A percentile compares a stretch with the other conserved stretches of the same genome.
phyloP scores from a whole-genome alignment of 768 basidiomycete species.

The Agrocybe praecox region DNA sequence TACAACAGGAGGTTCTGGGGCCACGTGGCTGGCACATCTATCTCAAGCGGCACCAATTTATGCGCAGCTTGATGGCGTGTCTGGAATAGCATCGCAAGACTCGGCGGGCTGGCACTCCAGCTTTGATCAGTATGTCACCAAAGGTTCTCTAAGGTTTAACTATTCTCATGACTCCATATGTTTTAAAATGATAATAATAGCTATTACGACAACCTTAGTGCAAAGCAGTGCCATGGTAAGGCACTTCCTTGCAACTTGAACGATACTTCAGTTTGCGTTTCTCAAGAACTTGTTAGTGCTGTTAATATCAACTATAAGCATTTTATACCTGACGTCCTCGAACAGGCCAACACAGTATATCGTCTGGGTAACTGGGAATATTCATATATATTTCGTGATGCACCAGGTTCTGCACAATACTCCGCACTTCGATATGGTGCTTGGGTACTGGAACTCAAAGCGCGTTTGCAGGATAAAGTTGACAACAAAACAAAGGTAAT shows the following conservation, averaged over 20 bases:
- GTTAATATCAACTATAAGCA: neutral
- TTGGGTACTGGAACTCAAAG: constrained; percentile 47
- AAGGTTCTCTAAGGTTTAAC: neutral
- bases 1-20: constrained; percentile 37
- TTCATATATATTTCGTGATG: constrained; percentile 50
- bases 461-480: constrained; percentile 39
- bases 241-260: constrained; percentile 46
- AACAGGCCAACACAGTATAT: constrained; percentile 51
- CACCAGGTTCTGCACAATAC: constrained; percentile 43
- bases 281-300: constrained; percentile 36
- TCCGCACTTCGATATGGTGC: constrained; percentile 46
- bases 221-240: constrained; percentile 51
- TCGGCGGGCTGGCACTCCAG: constrained; percentile 49
- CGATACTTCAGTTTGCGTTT: constrained; percentile 44
- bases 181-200: too few species aligned
- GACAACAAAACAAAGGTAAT: constrained; percentile 36
- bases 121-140: constrained; percentile 47
- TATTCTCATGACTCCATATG: too few species aligned
- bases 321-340: too few species aligned
- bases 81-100: constrained; percentile 41
- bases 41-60: constrained; percentile 38
- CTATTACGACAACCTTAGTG: constrained; percentile 55
- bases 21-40: constrained; percentile 46
- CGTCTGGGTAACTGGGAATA: constrained; percentile 66
- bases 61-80: constrained; percentile 41